Conservation (phyloP, 345 rosid species). For the Eucalyptus leucophloia region DNA sequence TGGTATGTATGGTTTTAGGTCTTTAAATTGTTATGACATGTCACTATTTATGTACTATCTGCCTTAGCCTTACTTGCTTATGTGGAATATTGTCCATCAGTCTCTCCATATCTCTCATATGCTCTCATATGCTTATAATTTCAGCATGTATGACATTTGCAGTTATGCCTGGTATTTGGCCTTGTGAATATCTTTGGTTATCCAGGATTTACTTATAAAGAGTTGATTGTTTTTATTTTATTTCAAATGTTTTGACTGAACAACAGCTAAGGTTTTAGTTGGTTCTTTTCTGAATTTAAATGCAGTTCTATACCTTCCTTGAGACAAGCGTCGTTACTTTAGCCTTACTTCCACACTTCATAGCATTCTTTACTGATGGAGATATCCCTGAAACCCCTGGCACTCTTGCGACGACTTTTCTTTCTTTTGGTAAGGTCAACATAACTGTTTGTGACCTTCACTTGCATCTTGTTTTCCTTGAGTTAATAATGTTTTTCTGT, state of each 20-base stretch:
- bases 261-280: background rate
- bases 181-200: background rate
- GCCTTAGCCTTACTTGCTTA: background rate
- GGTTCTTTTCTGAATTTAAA: background rate
- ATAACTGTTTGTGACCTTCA: background rate
- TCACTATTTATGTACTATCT: background rate
- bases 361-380: constrained; percentile 84
- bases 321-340: constrained; percentile 87
- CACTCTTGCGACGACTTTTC: constrained; percentile 92
- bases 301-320: constrained; percentile 95
- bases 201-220: background rate
- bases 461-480: background rate
- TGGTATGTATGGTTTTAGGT: background rate
- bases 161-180: background rate
- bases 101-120: background rate
- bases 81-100: background rate
- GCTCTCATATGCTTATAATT: background rate
- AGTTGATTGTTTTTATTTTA: background rate
- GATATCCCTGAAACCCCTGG: constrained; percentile 95
- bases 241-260: background rate
- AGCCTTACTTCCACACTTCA: constrained; percentile 76
- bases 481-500: background rate
- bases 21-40: background rate
- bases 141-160: background rate
- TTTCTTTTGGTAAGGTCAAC: constrained; percentile 65